Evolutionary conservation across 495 filamentous ascomycete genomes (phyloP).

Genomic region (Echria macrotheca): DNA sequence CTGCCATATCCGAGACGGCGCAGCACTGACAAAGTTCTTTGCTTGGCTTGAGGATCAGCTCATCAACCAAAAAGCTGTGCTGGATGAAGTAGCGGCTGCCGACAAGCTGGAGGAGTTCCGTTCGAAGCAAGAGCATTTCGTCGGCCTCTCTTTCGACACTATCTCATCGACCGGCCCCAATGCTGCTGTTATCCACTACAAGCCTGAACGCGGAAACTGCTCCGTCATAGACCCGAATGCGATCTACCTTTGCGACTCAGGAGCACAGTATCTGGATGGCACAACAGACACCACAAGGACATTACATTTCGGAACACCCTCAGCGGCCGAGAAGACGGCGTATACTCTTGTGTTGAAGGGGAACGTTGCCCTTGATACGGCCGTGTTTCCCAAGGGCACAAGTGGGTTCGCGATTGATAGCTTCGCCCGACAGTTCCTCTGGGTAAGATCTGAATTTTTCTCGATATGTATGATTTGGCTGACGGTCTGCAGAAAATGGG

Average conservation of each 20-base stretch:
- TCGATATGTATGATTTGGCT: slow-evolving; percentile 3
- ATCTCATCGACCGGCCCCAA: slow-evolving; percentile 82
- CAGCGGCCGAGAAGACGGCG: slow-evolving; percentile 77
- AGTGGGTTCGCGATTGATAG: slow-evolving; percentile 88
- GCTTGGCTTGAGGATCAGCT: slow-evolving; percentile 94
- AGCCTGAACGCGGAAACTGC: slow-evolving; percentile 79
- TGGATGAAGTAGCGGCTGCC: slow-evolving; percentile 87
- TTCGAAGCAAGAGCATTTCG: slow-evolving; percentile 75
- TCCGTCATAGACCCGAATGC: slow-evolving; percentile 77
- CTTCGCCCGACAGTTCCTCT: slow-evolving; percentile 85
- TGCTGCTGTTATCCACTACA: slow-evolving; percentile 96
- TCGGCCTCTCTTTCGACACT: slow-evolving; percentile 89
- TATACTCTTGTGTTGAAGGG: slow-evolving; percentile 97
- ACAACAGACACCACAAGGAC: slow-evolving; percentile 97
- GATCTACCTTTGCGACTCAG: slow-evolving; percentile 95
- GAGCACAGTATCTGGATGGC: slow-evolving; percentile 90
- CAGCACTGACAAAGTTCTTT: slow-evolving; percentile 87
- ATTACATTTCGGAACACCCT: slow-evolving; percentile 83
- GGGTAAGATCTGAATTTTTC: too few relatives aligned
- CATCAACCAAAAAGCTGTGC: slow-evolving; percentile 58
- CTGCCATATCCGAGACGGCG: slow-evolving; percentile 93
- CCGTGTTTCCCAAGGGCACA: slow-evolving; percentile 90
- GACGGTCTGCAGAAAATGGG: slow-evolving; percentile 55
- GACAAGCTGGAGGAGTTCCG: slow-evolving; percentile 85
- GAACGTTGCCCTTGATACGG: slow-evolving; percentile 83